Evolutionary conservation across 2,329 filamentous ascomycete genomes (phyloP).

Genomic region (Coniochaeta sp.): DNA sequence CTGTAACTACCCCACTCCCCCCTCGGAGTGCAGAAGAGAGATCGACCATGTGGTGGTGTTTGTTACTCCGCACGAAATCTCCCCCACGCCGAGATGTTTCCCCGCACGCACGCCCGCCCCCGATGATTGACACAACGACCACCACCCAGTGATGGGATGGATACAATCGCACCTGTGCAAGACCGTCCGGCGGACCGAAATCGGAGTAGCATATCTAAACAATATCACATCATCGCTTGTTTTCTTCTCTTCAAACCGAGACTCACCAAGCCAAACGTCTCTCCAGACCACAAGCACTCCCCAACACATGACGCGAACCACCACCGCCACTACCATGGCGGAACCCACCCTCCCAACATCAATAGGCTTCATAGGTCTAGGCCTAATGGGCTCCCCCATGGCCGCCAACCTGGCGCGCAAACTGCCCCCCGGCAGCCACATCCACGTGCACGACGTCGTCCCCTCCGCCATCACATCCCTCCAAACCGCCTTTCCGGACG

Average conservation of each 20-base stretch:
- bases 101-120: background rate
- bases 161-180: too few species aligned
- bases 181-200: too few species aligned
- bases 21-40: background rate
- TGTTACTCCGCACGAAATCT: background rate
- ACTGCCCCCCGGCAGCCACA: conserved; percentile 29
- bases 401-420: conserved; percentile 40
- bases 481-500: conserved; percentile 27
- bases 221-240: background rate
- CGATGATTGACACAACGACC: background rate
- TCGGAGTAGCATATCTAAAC: too few species aligned
- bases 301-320: background rate
- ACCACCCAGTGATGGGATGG: background rate
- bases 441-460: conserved; percentile 43
- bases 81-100: background rate
- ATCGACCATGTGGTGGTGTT: too few species aligned
- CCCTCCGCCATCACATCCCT: conserved; percentile 33
- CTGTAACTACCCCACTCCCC: too few species aligned
- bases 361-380: conserved; percentile 41
- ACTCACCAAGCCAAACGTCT: background rate
- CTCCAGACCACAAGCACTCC: background rate
- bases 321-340: too few species aligned
- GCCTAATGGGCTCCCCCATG: conserved; percentile 50
- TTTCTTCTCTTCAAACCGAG: background rate
- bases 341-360: conserved; percentile 5